These are phyloP conservation scores for Dacryopinax spathularia DNA, from an alignment of 768 basidiomycete genomes.

Conservation along the genomic window DNA sequence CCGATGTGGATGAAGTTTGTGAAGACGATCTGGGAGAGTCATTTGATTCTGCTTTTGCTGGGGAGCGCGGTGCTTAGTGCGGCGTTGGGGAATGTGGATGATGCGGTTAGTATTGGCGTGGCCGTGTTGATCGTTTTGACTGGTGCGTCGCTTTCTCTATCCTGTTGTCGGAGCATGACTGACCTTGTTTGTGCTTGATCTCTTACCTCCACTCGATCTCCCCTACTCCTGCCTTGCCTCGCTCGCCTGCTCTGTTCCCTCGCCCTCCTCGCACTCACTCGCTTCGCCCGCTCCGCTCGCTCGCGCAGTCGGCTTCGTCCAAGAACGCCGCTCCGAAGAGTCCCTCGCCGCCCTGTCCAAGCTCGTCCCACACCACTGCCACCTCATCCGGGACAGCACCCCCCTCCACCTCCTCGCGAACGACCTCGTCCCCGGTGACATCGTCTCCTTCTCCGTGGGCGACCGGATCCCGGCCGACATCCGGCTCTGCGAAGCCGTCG, in stretches of 20 bases:
- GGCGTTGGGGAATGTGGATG: constrained; percentile 88
- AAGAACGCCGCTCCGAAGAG: constrained; percentile 88
- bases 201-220: no score
- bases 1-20: constrained; percentile 74
- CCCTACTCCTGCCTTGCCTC: no score
- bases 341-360: constrained; percentile 90
- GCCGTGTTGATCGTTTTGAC: constrained; percentile 89
- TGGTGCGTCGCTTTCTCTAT: constrained; percentile 34
- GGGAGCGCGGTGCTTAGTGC: constrained; percentile 82
- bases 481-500: constrained; percentile 63
- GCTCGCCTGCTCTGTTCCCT: no score
- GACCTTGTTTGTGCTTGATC: neutral
- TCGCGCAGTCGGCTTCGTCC: constrained; percentile 71
- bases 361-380: constrained; percentile 92
- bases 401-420: constrained; percentile 78
- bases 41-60: constrained; percentile 77
- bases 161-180: neutral
- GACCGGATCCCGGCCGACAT: constrained; percentile 92
- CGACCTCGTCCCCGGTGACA: constrained; percentile 90
- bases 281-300: neutral
- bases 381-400: constrained; percentile 66
- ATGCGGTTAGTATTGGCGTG: constrained; percentile 82
- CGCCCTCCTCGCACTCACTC: constrained; percentile 5
- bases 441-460: constrained; percentile 77
- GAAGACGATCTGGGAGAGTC: constrained; percentile 91